Evolutionary conservation across 2,329 filamentous ascomycete genomes (phyloP).

Genomic region (Cytospora schulzeri): DNA sequence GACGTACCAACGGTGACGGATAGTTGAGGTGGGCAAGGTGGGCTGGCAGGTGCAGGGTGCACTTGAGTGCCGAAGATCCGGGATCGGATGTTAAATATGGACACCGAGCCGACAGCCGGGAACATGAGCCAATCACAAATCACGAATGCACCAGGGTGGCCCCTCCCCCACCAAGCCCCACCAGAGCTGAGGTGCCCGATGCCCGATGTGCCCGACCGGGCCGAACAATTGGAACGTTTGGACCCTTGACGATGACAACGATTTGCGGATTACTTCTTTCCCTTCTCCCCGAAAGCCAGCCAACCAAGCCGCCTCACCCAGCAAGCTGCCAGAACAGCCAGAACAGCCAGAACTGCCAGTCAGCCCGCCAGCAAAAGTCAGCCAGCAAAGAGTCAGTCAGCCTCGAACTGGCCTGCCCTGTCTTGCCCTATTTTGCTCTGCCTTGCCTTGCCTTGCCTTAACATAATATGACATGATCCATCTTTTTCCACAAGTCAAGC

Average conservation of each 20-base stretch:
- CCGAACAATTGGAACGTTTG: not conserved
- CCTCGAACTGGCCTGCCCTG: too few species aligned
- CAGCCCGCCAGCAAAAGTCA: too few species aligned
- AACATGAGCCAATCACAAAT: not conserved
- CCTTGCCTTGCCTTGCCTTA: not conserved
- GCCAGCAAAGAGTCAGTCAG: too few species aligned
- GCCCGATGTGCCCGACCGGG: conserved; percentile 1
- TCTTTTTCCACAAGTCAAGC: not conserved
- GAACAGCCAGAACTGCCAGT: too few species aligned
- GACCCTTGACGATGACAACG: not conserved
- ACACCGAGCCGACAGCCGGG: not conserved
- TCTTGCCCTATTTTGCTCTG: not conserved
- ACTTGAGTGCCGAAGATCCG: not conserved
- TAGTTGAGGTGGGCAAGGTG: too few species aligned
- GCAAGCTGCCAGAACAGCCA: not conserved
- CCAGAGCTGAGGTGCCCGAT: not conserved
- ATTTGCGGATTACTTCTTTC: not conserved
- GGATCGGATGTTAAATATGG: not conserved
- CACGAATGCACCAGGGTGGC: not conserved
- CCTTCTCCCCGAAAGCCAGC: too few species aligned
- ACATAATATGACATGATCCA: not conserved
- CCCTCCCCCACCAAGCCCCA: not conserved
- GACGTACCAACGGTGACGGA: too few species aligned
- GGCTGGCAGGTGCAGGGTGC: too few species aligned
- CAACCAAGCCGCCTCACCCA: too few species aligned